Evolutionary conservation across 371 early-diverging fungal genomes (phyloP).

Genomic region (Rhizopus arrhizus): DNA sequence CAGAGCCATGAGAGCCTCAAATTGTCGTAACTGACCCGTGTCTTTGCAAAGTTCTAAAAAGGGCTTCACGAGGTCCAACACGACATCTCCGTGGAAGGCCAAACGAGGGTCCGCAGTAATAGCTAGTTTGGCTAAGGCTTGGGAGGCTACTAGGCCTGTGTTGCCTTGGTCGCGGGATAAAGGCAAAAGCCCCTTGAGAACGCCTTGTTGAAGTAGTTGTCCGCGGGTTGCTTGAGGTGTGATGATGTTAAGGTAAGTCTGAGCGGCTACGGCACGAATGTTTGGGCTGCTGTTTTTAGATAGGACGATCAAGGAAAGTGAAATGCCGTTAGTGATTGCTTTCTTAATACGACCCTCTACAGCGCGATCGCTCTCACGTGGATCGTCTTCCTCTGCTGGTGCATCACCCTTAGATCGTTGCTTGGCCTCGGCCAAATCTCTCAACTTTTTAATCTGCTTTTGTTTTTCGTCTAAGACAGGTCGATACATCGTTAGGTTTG

Average conservation of each 20-base stretch:
- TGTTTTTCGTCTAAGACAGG: slow-evolving; percentile 77
- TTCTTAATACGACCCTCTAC: slow-evolving; percentile 64
- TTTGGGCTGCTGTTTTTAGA: slow-evolving; percentile 60
- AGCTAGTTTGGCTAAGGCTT: slow-evolving; percentile 88
- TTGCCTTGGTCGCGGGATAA: slow-evolving; percentile 39
- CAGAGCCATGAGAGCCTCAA: slow-evolving; percentile 90
- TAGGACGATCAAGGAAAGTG: slow-evolving; percentile 58
- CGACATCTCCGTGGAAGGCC: slow-evolving; percentile 72
- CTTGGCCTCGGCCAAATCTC: slow-evolving; percentile 64
- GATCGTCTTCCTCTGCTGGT: slow-evolving; percentile 43
- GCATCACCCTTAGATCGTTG: slow-evolving; percentile 15
- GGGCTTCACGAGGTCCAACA: slow-evolving; percentile 66
- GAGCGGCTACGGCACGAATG: slow-evolving; percentile 66
- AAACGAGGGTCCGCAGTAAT: slow-evolving; percentile 87
- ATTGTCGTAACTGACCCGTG: slow-evolving; percentile 69
- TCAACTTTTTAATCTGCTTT: slow-evolving; percentile 76
- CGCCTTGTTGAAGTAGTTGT: slow-evolving; percentile 82
- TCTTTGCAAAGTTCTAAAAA: slow-evolving; percentile 61
- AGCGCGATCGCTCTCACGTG: slow-evolving; percentile 57
- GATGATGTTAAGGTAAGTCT: slow-evolving; percentile 68
- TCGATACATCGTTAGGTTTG: slow-evolving; percentile 72
- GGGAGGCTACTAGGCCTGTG: slow-evolving; percentile 57
- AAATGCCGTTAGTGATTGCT: slow-evolving; percentile 61
- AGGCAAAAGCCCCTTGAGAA: slow-evolving; percentile 64
- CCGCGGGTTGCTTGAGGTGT: slow-evolving; percentile 76